phyloP scores from a whole-genome alignment of 352 stramenopile genomes.

The Pythium graminicola region DNA sequence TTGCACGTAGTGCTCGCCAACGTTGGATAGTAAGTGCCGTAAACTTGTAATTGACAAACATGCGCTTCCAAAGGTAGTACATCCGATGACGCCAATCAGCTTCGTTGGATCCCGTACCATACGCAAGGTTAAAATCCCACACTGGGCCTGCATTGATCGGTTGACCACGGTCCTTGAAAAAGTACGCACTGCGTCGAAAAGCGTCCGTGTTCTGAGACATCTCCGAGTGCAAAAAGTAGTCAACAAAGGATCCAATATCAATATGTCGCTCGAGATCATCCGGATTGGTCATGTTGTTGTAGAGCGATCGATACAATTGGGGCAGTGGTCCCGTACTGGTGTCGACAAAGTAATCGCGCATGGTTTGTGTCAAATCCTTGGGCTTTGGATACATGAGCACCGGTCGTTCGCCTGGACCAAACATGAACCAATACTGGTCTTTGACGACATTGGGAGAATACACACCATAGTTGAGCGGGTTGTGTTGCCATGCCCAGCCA shows the following conservation, averaged over 20 bases:
- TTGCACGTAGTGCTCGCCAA: slow-evolving; percentile 50
- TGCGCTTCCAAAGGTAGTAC: slow-evolving; percentile 66
- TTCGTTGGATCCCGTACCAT: slow-evolving; percentile 56
- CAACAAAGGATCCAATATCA: slow-evolving; percentile 61
- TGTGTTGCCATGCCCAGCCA: slow-evolving; percentile 74
- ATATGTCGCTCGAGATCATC: slow-evolving; percentile 47
- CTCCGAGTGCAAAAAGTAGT: slow-evolving; percentile 77
- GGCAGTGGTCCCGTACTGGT: slow-evolving; percentile 51
- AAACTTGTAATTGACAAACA: slow-evolving; percentile 72
- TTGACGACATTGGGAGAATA: slow-evolving; percentile 72
- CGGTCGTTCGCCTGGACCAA: slow-evolving; percentile 58
- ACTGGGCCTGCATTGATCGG: slow-evolving; percentile 74
- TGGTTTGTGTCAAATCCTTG: slow-evolving; percentile 45
- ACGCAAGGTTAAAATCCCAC: slow-evolving; percentile 79
- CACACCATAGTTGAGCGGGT: slow-evolving; percentile 52
- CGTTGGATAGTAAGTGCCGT: slow-evolving; percentile 59
- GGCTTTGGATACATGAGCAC: slow-evolving; percentile 47
- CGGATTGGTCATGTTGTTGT: slow-evolving; percentile 62
- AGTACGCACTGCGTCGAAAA: slow-evolving; percentile 69
- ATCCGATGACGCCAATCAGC: slow-evolving; percentile 58
- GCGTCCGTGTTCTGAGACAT: slow-evolving; percentile 77
- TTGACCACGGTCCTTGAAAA: slow-evolving; percentile 69
- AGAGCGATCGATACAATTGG: slow-evolving; percentile 57
- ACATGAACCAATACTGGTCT: slow-evolving; percentile 70
- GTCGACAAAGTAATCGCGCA: slow-evolving; percentile 71